phyloP scores from a whole-genome alignment of 2,329 filamentous ascomycete species.

The Xylaria digitata region DNA sequence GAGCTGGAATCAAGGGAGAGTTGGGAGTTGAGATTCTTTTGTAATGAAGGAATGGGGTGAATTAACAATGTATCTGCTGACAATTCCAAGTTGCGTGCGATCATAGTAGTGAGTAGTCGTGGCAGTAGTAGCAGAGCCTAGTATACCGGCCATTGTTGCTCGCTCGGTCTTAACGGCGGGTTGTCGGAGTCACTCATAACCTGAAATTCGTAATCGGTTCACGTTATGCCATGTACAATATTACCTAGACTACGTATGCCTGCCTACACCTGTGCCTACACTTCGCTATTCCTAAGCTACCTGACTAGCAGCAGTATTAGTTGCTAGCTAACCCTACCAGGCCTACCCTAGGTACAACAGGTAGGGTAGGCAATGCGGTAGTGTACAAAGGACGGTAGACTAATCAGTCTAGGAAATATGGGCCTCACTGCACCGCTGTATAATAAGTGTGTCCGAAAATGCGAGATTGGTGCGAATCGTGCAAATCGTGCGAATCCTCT shows the following conservation, averaged over 20 bases:
- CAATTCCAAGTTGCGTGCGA: conserved; percentile 21
- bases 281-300: too few species aligned
- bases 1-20: conserved; percentile 15
- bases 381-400: conserved; percentile 20
- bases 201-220: conserved; percentile 45
- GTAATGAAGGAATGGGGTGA: conserved; percentile 32
- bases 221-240: conserved; percentile 28
- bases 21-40: conserved; percentile 40
- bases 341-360: too few species aligned
- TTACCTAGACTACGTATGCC: not conserved
- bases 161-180: conserved; percentile 47
- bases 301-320: too few species aligned
- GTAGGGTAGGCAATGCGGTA: too few species aligned
- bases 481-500: conserved; percentile 14
- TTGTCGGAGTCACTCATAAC: conserved; percentile 37
- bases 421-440: conserved; percentile 34
- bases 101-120: too few species aligned
- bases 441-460: conserved; percentile 34
- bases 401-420: conserved; percentile 34
- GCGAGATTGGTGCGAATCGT: conserved; percentile 34
- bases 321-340: too few species aligned
- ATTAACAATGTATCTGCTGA: conserved; percentile 41
- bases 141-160: conserved; percentile 13
- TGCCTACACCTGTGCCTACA: too few species aligned
- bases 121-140: too few species aligned